Evolutionary conservation across 1,284 basidiomycete genomes (phyloP).

Genomic region (Trichosporon sp.): DNA sequence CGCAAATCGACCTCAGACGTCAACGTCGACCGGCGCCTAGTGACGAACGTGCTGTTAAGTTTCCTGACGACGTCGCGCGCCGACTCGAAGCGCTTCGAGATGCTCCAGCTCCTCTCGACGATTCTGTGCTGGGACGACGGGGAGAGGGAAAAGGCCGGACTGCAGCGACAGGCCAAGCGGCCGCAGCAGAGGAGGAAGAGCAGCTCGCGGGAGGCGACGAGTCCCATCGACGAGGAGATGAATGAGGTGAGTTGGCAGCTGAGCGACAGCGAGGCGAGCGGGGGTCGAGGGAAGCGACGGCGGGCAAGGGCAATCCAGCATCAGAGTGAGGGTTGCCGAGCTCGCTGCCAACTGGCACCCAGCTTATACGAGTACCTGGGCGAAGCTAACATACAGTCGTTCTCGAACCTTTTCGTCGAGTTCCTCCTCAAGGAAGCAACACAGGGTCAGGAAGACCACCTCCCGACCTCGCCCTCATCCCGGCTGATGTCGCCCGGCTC

Average conservation of each 20-base stretch:
- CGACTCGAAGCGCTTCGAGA: conserved; percentile 95
- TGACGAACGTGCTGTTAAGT: conserved; percentile 91
- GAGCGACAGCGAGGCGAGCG: not conserved
- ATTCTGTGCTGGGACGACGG: conserved; percentile 87
- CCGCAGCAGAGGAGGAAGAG: conserved; percentile 66
- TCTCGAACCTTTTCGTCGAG: conserved; percentile 92
- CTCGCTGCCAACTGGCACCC: too few species aligned
- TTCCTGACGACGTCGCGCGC: conserved; percentile 88
- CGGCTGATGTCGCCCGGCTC: conserved; percentile 4
- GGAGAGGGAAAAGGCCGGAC: conserved; percentile 86
- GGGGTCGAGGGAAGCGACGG: not conserved
- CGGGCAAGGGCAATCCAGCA: too few species aligned
- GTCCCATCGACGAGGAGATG: conserved; percentile 54
- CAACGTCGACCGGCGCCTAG: conserved; percentile 86
- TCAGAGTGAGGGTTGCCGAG: too few species aligned
- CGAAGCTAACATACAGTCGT: conserved; percentile 65
- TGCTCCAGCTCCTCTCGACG: conserved; percentile 83
- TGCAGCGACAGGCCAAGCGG: conserved; percentile 63
- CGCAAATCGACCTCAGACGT: conserved; percentile 80
- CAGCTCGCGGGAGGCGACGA: conserved; percentile 62
- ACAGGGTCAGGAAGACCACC: conserved; percentile 45
- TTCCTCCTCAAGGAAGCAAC: conserved; percentile 87
- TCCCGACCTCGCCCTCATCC: not conserved
- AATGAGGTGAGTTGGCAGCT: conserved; percentile 50
- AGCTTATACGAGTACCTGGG: too few species aligned